A percentile compares a stretch with the other conserved stretches of the same genome.
phyloP scores from a whole-genome alignment of 2,329 filamentous ascomycete species.

The Coniochaeta sp. region DNA sequence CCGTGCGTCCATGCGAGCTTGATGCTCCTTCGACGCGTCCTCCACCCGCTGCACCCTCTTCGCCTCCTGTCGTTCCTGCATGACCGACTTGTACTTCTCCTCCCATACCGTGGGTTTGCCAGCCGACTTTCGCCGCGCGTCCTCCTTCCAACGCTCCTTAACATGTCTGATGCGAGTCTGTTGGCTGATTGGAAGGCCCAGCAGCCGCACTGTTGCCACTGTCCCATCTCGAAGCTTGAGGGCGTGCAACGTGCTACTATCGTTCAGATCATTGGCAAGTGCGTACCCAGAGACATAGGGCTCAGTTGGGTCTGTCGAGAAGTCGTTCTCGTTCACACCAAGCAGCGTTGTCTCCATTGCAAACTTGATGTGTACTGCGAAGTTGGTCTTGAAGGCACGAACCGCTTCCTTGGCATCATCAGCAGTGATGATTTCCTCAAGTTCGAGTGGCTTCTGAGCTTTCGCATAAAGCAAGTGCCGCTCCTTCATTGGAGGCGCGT shows the following conservation, averaged over 20 bases:
- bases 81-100: not conserved
- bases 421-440: not conserved
- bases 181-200: not conserved
- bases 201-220: not conserved
- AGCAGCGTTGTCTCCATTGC: not conserved
- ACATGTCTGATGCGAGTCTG: not conserved
- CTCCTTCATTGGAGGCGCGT: not conserved
- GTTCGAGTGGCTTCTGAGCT: not conserved
- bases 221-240: not conserved
- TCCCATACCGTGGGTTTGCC: not conserved
- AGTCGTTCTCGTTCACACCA: not conserved
- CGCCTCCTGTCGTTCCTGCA: not conserved
- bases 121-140: not conserved
- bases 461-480: not conserved
- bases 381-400: not conserved
- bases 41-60: not conserved
- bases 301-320: not conserved
- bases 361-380: not conserved
- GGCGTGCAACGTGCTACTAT: not conserved
- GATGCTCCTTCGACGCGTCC: not conserved
- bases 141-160: not conserved
- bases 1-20: not conserved
- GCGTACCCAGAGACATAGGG: not conserved
- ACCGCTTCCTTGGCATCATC: not conserved
- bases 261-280: not conserved